Percentiles rank a stretch among this genome's conserved stretches.
phyloP scores from a whole-genome alignment of 2,329 filamentous ascomycete species.

The Torrubiellomyces zombiae region DNA sequence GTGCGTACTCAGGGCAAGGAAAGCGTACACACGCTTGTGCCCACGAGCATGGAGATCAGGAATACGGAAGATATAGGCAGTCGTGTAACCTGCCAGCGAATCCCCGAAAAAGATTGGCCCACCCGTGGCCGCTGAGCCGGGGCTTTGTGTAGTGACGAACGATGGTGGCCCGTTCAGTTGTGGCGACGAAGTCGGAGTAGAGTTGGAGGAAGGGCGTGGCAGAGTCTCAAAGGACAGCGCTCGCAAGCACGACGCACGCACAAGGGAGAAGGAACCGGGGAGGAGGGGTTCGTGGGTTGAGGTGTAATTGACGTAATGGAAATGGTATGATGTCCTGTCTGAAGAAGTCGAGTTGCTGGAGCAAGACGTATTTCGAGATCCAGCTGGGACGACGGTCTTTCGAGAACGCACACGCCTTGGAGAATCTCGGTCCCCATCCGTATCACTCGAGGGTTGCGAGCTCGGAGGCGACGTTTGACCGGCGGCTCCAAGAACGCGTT shows the following conservation, averaged over 20 bases:
- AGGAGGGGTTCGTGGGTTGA: constrained; percentile 49
- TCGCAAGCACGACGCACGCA: constrained; percentile 48
- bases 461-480: constrained; percentile 32
- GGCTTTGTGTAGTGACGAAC: constrained; percentile 37
- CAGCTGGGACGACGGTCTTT: constrained; percentile 26
- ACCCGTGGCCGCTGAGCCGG: constrained; percentile 38
- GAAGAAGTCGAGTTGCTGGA: constrained; percentile 36
- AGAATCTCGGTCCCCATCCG: constrained; percentile 32
- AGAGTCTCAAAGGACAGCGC: constrained; percentile 51
- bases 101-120: constrained; percentile 56
- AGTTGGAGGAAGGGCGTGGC: constrained; percentile 33
- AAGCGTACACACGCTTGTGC: constrained; percentile 52
- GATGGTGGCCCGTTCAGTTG: constrained; percentile 23
- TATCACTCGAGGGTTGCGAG: constrained; percentile 34
- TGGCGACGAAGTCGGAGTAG: constrained; percentile 19
- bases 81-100: constrained; percentile 47
- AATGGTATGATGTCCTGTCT: constrained; percentile 31
- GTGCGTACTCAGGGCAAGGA: constrained; percentile 48
- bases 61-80: constrained; percentile 54
- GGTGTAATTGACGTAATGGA: constrained; percentile 51
- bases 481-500: constrained; percentile 34
- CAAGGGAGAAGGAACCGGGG: constrained; percentile 46
- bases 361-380: constrained; percentile 28
- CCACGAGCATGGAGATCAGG: constrained; percentile 51
- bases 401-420: constrained; percentile 20